Base-by-base conservation (phyloP, 768 basidiomycete species). In the Boletus reticuloceps region DNA sequence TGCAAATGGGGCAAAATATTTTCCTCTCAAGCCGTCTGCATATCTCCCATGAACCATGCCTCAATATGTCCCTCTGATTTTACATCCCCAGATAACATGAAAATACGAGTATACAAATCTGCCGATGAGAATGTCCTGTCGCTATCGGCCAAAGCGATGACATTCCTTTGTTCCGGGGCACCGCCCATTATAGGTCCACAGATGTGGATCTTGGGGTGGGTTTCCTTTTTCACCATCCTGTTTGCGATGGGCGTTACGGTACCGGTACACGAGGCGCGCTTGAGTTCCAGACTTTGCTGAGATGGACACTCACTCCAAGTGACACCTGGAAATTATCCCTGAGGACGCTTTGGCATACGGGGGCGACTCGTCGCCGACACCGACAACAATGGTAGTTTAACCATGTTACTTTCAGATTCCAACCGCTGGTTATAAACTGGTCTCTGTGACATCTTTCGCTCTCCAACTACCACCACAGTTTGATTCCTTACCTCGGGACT, bases 131-230 rank as follows among this genome's bases (percentile, higher is more conserved):
- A 14, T 36, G 34, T 5, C 13, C 34, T 36, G 13, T 14, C 13
- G 12, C 34, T 0, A 13, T 14, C 13, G 56, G 47, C 13, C 56
- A 52, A 53, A 53, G 50, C 56, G 34, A 13, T 14, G 12, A 17
- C 2, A 9, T 29, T 37, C 49, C 57, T 53, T 59, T 59, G 42
- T 53, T 36, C 49, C 27, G 19, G 19, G 29, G 32, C 48, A 37
- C 20, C 2, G 10, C 25, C 38, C 27, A 32, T 58, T 40, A 42
- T 58, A 16, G 22, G 56, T 59, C 43, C 56, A 53, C 17, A 20
- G 5, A 53, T 8, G 10, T 36, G 37, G 17, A 13, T 20, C 29
- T 32, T 27, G 22, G 20, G 12, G 5, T 49, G 11, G 27, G n/a
- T 42, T 37, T 25, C 43, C 19, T 11, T 34, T 25, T 44, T 19